Conservation (phyloP, 1,139 yeast species). For the Yamadazyma atlantica region DNA sequence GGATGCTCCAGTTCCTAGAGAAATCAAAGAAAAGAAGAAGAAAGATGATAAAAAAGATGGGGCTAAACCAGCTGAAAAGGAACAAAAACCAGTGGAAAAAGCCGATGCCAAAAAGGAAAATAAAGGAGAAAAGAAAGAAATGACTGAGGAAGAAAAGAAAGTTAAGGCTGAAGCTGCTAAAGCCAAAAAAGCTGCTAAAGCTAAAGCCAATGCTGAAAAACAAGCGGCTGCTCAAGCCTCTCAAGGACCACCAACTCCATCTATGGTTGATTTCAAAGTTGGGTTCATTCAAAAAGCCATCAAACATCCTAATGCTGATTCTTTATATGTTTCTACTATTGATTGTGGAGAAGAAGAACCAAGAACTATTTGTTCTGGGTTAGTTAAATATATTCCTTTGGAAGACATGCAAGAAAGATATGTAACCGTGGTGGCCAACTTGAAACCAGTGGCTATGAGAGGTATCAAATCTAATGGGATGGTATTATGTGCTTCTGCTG, state of each 20-base stretch:
- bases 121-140: constrained; percentile 21
- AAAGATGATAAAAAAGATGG: constrained; percentile 24
- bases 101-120: constrained; percentile 15
- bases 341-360: constrained; percentile 97
- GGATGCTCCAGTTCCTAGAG: constrained; percentile 62
- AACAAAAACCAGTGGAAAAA: constrained; percentile 26
- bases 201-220: constrained; percentile 64
- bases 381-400: constrained; percentile 50
- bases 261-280: constrained; percentile 87
- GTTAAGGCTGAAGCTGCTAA: constrained; percentile 61
- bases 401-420: constrained; percentile 47
- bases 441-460: constrained; percentile 68
- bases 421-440: constrained; percentile 57
- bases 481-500: constrained; percentile 90
- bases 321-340: constrained; percentile 92
- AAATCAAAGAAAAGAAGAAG: constrained; percentile 51
- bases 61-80: constrained; percentile 20
- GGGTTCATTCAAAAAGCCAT: constrained; percentile 96
- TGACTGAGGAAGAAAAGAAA: constrained; percentile 61
- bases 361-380: constrained; percentile 95
- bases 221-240: constrained; percentile 57
- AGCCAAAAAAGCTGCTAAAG: constrained; percentile 74
- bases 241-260: constrained; percentile 67
- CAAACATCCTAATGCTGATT: constrained; percentile 97
- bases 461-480: constrained; percentile 94